Percentiles rank a stretch among this genome's conserved stretches.
These are phyloP conservation scores for Dothiorella sarmentorum DNA, from an alignment of 2,329 filamentous ascomycete genomes.

Conservation along the genomic window DNA sequence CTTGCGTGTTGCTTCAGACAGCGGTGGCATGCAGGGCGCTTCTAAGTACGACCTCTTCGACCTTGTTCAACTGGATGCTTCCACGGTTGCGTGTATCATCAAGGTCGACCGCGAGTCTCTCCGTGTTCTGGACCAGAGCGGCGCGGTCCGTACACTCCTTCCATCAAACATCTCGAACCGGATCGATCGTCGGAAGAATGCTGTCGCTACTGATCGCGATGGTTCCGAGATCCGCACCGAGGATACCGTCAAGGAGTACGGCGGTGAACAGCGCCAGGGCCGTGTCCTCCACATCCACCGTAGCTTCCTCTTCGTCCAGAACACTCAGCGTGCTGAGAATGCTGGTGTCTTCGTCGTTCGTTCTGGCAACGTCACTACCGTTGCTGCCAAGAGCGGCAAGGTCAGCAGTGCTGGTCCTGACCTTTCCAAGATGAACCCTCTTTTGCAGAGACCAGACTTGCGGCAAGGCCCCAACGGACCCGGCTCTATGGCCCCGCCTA, in stretches of 20 bases:
- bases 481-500: constrained; percentile 62
- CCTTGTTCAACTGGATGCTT: constrained; percentile 86
- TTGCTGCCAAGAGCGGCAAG: constrained; percentile 90
- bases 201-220: constrained; percentile 87
- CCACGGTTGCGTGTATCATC: constrained; percentile 88
- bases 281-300: constrained; percentile 92
- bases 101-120: constrained; percentile 94
- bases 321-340: constrained; percentile 78
- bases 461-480: constrained; percentile 39
- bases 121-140: constrained; percentile 85
- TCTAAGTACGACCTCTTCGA: constrained; percentile 91
- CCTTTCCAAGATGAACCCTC: constrained; percentile 87
- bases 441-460: constrained; percentile 65
- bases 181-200: constrained; percentile 74
- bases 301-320: constrained; percentile 87
- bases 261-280: constrained; percentile 79
- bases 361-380: constrained; percentile 78
- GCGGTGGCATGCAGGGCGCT: constrained; percentile 78
- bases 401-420: constrained; percentile 71
- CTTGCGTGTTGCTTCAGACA: constrained; percentile 86
- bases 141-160: constrained; percentile 74
- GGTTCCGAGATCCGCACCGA: constrained; percentile 89
- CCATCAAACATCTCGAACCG: constrained; percentile 91
- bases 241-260: constrained; percentile 87
- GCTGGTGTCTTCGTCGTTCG: constrained; percentile 85